Evolutionary conservation across 2,329 filamentous ascomycete genomes (phyloP).

Genomic region (Xylariaceae sp.): DNA sequence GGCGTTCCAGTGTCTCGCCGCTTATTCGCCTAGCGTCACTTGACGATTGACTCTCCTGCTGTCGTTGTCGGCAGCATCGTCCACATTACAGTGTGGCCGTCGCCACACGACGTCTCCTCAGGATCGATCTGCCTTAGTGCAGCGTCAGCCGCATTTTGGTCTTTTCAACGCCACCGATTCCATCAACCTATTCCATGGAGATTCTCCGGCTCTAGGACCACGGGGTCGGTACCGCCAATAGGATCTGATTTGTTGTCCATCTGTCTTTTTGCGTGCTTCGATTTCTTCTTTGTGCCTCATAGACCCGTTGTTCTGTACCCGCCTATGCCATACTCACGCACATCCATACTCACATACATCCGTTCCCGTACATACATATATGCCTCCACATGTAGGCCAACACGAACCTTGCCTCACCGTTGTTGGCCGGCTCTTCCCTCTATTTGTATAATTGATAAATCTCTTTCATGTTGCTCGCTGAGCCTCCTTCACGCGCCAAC

Average conservation of each 20-base stretch:
- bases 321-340: neutral
- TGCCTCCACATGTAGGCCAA: constrained; percentile 3
- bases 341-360: constrained; percentile 16
- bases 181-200: constrained; percentile 12
- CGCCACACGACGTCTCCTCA: neutral
- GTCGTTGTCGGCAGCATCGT: constrained; percentile 12
- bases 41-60: constrained; percentile 8
- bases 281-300: neutral
- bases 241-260: constrained; percentile 16
- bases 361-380: neutral
- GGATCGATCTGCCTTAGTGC: constrained; percentile 2
- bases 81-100: neutral
- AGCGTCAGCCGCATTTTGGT: constrained; percentile 24
- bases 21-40: constrained; percentile 12
- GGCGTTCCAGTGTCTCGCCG: constrained; percentile 12
- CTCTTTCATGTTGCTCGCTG: constrained; percentile 24
- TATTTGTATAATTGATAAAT: constrained; percentile 6
- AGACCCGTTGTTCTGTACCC: neutral
- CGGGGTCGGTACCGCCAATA: constrained; percentile 22
- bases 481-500: constrained; percentile 23
- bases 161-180: constrained; percentile 13
- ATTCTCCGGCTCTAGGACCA: constrained; percentile 17
- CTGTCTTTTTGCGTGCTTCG: constrained; percentile 1
- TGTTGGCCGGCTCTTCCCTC: constrained; percentile 5
- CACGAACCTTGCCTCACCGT: neutral